These are phyloP conservation scores for Marasmius fiardii DNA, from an alignment of 1,284 basidiomycete genomes.

Conservation along the genomic window DNA sequence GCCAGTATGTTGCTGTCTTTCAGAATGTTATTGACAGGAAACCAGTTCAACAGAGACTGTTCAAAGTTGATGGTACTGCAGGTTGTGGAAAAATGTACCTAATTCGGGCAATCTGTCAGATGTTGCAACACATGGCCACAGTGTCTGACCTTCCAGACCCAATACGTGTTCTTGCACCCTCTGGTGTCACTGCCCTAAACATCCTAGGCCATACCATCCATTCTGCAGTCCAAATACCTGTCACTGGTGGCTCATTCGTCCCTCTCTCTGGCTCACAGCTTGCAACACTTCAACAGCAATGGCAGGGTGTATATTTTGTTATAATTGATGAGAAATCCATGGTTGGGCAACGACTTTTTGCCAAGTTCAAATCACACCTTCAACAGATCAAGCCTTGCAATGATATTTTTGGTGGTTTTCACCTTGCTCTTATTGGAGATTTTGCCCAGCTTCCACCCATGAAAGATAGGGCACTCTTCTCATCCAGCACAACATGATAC, in stretches of 20 bases:
- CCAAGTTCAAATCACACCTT: neutral
- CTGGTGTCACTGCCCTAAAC: neutral
- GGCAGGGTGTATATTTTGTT: neutral
- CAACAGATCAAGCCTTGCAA: neutral
- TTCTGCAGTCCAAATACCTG: constrained; percentile 7
- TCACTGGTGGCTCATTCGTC: neutral
- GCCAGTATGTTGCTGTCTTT: too few species aligned
- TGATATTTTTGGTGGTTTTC: constrained; percentile 2
- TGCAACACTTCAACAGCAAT: neutral
- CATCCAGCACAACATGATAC: neutral
- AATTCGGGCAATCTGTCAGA: constrained; percentile 15
- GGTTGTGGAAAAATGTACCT: constrained; percentile 18
- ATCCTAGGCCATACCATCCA: neutral
- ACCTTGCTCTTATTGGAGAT: constrained; percentile 4
- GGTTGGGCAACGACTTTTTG: neutral
- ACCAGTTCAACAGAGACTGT: too few species aligned
- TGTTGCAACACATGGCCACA: constrained; percentile 10
- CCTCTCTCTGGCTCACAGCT: neutral
- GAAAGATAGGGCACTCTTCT: constrained; percentile 3
- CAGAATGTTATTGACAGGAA: too few species aligned
- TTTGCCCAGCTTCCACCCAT: constrained; percentile 8
- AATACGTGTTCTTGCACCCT: constrained; percentile 7
- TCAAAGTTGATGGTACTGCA: constrained; percentile 18
- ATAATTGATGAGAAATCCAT: neutral
- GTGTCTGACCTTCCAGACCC: constrained; percentile 8